Conservation (phyloP, 73 alveolate genomes). For the Tetrahymena malaccensis region DNA sequence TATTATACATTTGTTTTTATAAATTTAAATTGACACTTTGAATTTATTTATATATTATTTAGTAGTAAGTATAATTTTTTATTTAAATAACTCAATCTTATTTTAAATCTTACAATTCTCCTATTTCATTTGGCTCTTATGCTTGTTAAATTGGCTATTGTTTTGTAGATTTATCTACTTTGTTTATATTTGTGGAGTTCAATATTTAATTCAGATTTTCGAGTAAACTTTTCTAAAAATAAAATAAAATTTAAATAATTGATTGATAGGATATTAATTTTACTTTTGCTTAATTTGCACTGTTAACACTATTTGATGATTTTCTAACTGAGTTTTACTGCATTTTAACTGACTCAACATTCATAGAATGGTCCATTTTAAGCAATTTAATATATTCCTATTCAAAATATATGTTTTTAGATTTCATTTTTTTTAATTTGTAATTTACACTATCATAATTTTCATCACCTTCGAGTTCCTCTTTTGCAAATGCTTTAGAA, state of each 20-base stretch:
- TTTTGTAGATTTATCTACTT: not conserved
- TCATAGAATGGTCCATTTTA: not conserved
- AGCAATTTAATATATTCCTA: not conserved
- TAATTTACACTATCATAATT: not conserved
- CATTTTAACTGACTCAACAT: not conserved
- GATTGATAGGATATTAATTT: not conserved
- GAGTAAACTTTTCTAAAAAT: not conserved
- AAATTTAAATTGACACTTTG: too few species aligned
- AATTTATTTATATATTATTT: too few species aligned
- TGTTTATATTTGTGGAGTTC: not conserved
- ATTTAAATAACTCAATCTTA: not conserved
- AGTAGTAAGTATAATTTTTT: not conserved
- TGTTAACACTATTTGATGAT: not conserved
- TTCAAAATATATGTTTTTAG: not conserved
- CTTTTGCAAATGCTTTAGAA: not conserved
- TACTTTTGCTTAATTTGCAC: not conserved
- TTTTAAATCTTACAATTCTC: not conserved
- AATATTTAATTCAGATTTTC: not conserved
- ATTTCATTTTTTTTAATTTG: not conserved
- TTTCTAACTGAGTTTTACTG: not conserved
- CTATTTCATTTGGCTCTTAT: not conserved
- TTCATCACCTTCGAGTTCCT: not conserved
- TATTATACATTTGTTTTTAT: too few species aligned
- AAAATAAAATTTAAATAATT: not conserved
- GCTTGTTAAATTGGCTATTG: not conserved